These are phyloP conservation scores for Metarhizium anisopliae DNA, from an alignment of 2,329 filamentous ascomycete species.

Conservation along the genomic window DNA sequence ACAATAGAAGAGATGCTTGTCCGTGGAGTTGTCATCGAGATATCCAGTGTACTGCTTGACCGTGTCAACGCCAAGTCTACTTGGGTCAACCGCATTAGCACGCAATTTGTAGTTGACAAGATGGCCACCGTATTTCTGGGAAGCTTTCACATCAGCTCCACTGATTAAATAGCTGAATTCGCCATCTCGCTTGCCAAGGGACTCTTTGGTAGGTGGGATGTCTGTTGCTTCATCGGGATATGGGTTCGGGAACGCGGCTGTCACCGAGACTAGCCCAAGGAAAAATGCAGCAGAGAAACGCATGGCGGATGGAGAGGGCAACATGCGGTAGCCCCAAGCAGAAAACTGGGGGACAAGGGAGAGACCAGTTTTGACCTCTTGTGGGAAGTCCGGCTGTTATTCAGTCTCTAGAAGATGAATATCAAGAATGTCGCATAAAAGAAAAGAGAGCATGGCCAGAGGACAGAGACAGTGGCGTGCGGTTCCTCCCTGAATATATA, in stretches of 20 bases:
- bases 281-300: neutral
- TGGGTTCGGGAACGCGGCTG: neutral
- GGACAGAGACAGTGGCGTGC: no score
- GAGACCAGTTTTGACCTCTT: no score
- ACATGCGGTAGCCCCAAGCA: neutral
- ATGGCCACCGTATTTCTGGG: neutral
- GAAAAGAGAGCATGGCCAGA: no score
- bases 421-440: no score
- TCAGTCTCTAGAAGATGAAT: no score
- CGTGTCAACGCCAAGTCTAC: slow-evolving; percentile 71
- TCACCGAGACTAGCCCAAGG: neutral
- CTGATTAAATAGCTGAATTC: neutral
- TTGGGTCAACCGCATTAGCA: slow-evolving; percentile 82
- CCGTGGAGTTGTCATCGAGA: slow-evolving; percentile 86
- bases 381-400: no score
- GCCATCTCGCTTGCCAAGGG: neutral
- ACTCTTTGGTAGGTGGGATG: neutral
- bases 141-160: neutral
- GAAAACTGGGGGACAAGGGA: neutral
- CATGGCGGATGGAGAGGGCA: neutral
- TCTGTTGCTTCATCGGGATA: neutral
- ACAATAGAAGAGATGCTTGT: slow-evolving; percentile 99
- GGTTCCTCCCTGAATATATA: no score
- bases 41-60: slow-evolving; percentile 98
- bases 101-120: slow-evolving; percentile 65